These are phyloP conservation scores for Chrysoporthe cubensis DNA, from an alignment of 2,329 filamentous ascomycete species.

Conservation along the genomic window DNA sequence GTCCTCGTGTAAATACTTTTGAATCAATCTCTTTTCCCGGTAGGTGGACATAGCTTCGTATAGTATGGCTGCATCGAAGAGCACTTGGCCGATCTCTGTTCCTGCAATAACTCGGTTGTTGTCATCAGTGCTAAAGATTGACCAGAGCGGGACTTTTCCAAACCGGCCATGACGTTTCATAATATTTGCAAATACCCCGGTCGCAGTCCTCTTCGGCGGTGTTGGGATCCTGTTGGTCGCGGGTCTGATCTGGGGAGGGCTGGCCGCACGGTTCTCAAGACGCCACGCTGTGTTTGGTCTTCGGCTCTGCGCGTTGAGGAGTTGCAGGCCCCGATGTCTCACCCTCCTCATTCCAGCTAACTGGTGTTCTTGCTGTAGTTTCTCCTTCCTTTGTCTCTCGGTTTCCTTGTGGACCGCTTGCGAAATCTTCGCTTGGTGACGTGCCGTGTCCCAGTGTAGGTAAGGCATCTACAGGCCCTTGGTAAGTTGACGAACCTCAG, in stretches of 20 bases:
- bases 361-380: constrained; percentile 14
- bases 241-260: background rate
- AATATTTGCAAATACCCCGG: constrained; percentile 26
- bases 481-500: background rate
- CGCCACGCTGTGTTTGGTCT: constrained; percentile 25
- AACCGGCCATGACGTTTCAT: constrained; percentile 28
- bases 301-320: constrained; percentile 24
- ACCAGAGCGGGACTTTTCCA: constrained; percentile 11
- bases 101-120: constrained; percentile 20
- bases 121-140: constrained; percentile 20
- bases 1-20: constrained; percentile 39
- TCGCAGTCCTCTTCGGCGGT: constrained; percentile 19
- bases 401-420: constrained; percentile 23
- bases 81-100: constrained; percentile 34
- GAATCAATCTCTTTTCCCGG: constrained; percentile 40
- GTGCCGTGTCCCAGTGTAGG: constrained; percentile 46
- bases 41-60: constrained; percentile 43
- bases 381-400: constrained; percentile 24
- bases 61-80: constrained; percentile 40
- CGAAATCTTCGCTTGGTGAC: constrained; percentile 23
- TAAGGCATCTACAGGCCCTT: constrained; percentile 41
- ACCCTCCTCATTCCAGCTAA: constrained; percentile 21
- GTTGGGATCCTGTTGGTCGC: background rate
- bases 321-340: constrained; percentile 23
- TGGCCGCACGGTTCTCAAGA: constrained; percentile 18